Percentiles rank a stretch among this genome's conserved stretches.
These are phyloP conservation scores for Pichia sp. DNA, from an alignment of 1,139 yeast species.

Conservation along the genomic window DNA sequence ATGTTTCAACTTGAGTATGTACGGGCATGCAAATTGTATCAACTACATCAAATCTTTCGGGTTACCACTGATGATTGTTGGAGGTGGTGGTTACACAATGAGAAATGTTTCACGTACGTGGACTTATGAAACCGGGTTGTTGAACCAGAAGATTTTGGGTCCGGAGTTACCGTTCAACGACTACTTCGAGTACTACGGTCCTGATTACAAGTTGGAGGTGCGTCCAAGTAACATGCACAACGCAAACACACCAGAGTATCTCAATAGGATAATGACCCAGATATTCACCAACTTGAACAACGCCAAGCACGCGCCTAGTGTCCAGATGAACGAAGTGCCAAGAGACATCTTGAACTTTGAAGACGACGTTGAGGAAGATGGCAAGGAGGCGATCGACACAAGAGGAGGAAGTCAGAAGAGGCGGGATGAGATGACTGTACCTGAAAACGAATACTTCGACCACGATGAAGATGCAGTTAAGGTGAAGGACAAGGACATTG, in stretches of 20 bases:
- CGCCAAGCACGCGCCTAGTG: conserved; percentile 93
- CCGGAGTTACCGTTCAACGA: conserved; percentile 93
- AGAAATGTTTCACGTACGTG: conserved; percentile 90
- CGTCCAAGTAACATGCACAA: conserved; percentile 96
- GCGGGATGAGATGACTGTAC: conserved; percentile 66
- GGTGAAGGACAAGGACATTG: conserved; percentile 20
- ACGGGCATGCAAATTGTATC: conserved; percentile 95
- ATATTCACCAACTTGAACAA: conserved; percentile 76
- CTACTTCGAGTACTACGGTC: conserved; percentile 95
- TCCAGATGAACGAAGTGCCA: conserved; percentile 88
- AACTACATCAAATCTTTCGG: conserved; percentile 80
- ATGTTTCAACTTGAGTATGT: conserved; percentile 83
- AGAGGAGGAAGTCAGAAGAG: conserved; percentile 88
- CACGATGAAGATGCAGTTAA: conserved; percentile 48
- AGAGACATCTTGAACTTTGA: conserved; percentile 79
- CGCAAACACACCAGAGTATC: conserved; percentile 89
- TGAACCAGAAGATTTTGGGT: conserved; percentile 74
- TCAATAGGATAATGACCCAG: conserved; percentile 77
- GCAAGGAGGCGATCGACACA: conserved; percentile 70
- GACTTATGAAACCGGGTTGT: conserved; percentile 90
- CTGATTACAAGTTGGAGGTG: conserved; percentile 89
- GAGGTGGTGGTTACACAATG: conserved; percentile 98
- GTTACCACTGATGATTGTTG: conserved; percentile 83
- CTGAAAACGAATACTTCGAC: conserved; percentile 64
- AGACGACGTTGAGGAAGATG: conserved; percentile 74